Conservation (phyloP, 2,329 filamentous ascomycete genomes). For the Madurella fahalii region DNA sequence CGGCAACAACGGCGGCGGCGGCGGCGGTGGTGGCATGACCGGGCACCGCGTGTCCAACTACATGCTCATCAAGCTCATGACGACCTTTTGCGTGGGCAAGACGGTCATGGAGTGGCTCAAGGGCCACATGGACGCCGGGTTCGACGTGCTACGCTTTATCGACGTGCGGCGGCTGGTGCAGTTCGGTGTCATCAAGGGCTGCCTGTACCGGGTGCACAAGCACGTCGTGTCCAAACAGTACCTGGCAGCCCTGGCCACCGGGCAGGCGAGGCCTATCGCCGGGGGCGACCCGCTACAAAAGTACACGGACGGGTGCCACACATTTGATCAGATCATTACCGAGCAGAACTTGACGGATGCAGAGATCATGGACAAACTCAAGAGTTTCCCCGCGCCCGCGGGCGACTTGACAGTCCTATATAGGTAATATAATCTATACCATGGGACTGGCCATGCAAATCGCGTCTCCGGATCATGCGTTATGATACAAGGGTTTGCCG, state of each 20-base stretch:
- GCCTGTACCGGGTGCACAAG: slow-evolving; percentile 88
- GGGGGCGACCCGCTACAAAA: slow-evolving; percentile 53
- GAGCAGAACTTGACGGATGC: slow-evolving; percentile 67
- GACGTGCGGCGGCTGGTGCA: slow-evolving; percentile 90
- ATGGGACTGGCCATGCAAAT: neutral
- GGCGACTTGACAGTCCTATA: slow-evolving; percentile 55
- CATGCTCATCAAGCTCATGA: slow-evolving; percentile 77
- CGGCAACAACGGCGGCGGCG: neutral
- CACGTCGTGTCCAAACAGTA: slow-evolving; percentile 71
- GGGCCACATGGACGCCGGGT: slow-evolving; percentile 62
- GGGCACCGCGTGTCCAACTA: slow-evolving; percentile 46
- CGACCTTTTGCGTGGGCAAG: slow-evolving; percentile 74
- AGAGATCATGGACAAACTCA: slow-evolving; percentile 66
- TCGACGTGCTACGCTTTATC: slow-evolving; percentile 67
- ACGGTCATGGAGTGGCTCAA: slow-evolving; percentile 86
- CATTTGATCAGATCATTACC: slow-evolving; percentile 78
- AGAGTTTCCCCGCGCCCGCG: slow-evolving; percentile 49
- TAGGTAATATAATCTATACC: slow-evolving; percentile 32
- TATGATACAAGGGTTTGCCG: neutral
- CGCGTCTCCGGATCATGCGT: neutral
- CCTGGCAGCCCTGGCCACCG: slow-evolving; percentile 52
- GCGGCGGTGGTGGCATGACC: neutral
- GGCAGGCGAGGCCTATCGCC: slow-evolving; percentile 40
- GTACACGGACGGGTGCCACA: slow-evolving; percentile 71
- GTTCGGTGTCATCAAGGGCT: slow-evolving; percentile 93